These are phyloP conservation scores for Nannochloropsis salina DNA, from an alignment of 108 stramenopile species.

Conservation along the genomic window DNA sequence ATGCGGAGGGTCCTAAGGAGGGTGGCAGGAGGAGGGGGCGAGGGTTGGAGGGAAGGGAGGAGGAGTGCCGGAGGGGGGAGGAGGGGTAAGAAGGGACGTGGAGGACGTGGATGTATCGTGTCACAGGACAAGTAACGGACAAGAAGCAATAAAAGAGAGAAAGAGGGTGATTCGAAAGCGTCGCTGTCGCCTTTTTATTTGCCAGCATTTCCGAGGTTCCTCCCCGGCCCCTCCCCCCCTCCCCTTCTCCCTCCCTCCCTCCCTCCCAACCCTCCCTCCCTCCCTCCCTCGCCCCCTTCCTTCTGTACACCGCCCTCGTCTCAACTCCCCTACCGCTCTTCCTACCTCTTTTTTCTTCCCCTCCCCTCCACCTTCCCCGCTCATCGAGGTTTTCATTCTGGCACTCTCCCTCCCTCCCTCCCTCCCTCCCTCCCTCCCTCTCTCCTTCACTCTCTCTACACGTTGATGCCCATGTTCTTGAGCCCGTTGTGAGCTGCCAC, in stretches of 20 bases:
- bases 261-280: background rate
- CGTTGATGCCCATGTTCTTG: slow-evolving; percentile 27
- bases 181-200: background rate
- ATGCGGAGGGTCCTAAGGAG: background rate
- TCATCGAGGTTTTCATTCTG: background rate
- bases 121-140: background rate
- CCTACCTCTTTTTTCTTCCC: background rate
- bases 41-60: background rate
- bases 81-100: background rate
- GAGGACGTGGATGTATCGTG: no score
- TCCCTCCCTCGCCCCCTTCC: background rate
- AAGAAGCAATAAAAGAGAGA: background rate
- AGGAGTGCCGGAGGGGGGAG: background rate
- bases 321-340: background rate
- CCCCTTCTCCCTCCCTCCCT: background rate
- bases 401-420: background rate
- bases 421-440: background rate
- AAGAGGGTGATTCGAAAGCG: background rate
- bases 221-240: background rate
- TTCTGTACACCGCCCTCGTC: background rate
- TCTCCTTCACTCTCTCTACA: background rate
- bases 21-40: background rate
- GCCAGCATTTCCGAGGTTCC: background rate
- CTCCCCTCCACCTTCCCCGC: background rate
- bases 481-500: slow-evolving; percentile 42